Conservation (phyloP, 176 grass and related monocot species). For the Tillandsia fasciculata region DNA sequence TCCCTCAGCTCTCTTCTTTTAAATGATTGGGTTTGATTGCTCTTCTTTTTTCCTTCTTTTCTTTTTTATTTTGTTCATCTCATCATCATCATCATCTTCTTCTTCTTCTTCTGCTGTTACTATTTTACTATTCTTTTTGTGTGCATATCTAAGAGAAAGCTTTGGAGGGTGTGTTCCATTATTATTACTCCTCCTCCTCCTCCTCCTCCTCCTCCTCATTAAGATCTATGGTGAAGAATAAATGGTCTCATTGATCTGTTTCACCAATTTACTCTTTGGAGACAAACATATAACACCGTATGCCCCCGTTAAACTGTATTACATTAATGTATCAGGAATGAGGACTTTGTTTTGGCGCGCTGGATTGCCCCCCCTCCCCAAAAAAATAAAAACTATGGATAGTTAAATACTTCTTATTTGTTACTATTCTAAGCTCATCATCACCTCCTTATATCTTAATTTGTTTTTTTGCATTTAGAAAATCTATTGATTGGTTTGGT, state of each 20-base stretch:
- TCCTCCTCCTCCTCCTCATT: not conserved
- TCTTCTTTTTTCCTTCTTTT: no score
- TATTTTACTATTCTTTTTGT: conserved; percentile 8
- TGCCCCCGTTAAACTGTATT: not conserved
- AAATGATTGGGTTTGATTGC: no score
- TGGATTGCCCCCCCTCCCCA: not conserved
- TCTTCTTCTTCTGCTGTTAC: not conserved
- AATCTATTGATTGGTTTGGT: not conserved
- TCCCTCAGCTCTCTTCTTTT: no score
- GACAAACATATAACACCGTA: not conserved
- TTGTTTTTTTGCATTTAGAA: not conserved
- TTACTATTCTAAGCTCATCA: not conserved
- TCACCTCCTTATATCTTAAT: not conserved
- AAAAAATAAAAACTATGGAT: not conserved
- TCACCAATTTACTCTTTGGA: not conserved
- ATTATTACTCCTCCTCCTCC: not conserved
- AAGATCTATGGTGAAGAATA: not conserved
- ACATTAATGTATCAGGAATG: not conserved
- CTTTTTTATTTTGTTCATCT: no score
- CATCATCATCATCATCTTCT: no score
- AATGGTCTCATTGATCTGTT: conserved; percentile 1
- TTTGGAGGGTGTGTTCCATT: not conserved
- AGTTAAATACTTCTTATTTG: not conserved
- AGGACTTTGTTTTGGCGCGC: not conserved
- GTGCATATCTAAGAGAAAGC: conserved; percentile 3